Conservation (phyloP, 257 asterid genomes). For the Handroanthus guayacan region DNA sequence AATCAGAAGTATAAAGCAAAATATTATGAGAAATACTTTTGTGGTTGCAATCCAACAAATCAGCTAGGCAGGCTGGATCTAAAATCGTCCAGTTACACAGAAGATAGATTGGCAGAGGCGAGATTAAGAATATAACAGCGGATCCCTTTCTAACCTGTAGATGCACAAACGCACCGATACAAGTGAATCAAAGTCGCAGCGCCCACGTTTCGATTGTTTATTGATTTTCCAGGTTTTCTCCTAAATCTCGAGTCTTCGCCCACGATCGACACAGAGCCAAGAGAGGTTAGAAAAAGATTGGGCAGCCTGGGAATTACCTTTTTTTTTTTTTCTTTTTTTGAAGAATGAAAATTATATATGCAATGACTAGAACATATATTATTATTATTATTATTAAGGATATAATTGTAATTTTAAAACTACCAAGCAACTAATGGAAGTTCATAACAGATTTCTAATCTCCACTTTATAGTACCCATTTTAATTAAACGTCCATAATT, state of each 20-base stretch:
- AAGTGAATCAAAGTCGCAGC: slow-evolving; percentile 33
- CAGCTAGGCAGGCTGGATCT: slow-evolving; percentile 37
- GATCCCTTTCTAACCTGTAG: slow-evolving; percentile 35
- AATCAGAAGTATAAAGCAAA: slow-evolving; percentile 18
- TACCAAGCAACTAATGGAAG: too few species aligned
- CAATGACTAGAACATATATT: too few species aligned
- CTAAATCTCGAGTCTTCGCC: slow-evolving; percentile 18
- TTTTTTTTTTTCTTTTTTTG: too few species aligned
- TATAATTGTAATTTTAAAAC: too few species aligned
- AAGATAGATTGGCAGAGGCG: neutral
- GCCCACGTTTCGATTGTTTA: slow-evolving; percentile 18
- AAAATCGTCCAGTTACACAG: slow-evolving; percentile 11
- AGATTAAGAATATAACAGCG: neutral
- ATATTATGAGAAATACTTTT: neutral
- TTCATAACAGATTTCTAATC: too few species aligned
- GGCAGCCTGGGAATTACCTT: neutral
- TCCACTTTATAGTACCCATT: too few species aligned
- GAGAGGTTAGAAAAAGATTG: slow-evolving; percentile 30
- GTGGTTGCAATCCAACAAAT: slow-evolving; percentile 22
- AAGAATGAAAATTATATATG: too few species aligned
- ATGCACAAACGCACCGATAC: neutral
- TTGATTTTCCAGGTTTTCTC: slow-evolving; percentile 11
- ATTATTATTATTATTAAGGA: too few species aligned
- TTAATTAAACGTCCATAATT: too few species aligned
- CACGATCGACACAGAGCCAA: slow-evolving; percentile 30